Conservation (phyloP, 2,329 filamentous ascomycete genomes). For the Fusarium anguioides region DNA sequence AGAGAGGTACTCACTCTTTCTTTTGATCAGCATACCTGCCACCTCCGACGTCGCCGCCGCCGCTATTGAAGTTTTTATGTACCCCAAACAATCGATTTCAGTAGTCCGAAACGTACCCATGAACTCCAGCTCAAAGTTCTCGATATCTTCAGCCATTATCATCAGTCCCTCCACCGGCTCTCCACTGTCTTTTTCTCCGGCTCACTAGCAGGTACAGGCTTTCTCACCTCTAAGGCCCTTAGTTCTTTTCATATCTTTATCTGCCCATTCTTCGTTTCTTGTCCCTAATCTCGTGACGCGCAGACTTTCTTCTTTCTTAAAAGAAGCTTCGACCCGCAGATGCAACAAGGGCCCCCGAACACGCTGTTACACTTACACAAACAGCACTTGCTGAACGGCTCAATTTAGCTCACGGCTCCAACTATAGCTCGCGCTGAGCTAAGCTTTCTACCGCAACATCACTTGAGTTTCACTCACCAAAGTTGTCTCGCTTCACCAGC, state of each 20-base stretch:
- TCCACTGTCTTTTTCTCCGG: slow-evolving; percentile 42
- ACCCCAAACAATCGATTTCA: slow-evolving; percentile 30
- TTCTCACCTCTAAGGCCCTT: slow-evolving; percentile 27
- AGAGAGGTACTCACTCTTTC: slow-evolving; percentile 17
- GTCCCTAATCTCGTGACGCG: slow-evolving; percentile 36
- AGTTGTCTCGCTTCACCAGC: slow-evolving; percentile 32
- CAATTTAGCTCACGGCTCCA: slow-evolving; percentile 22
- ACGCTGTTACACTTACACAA: slow-evolving; percentile 47
- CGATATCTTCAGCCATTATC: slow-evolving; percentile 38
- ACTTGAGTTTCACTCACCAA: slow-evolving; percentile 25
- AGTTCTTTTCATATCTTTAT: slow-evolving; percentile 22
- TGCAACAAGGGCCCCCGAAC: slow-evolving; percentile 24
- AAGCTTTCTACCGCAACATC: slow-evolving; percentile 36
- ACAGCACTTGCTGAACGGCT: slow-evolving; percentile 33
- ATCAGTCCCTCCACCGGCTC: slow-evolving; percentile 40
- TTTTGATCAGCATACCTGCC: slow-evolving; percentile 9
- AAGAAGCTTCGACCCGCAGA: slow-evolving; percentile 28
- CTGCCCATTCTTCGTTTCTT: slow-evolving; percentile 24
- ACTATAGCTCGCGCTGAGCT: slow-evolving; percentile 35
- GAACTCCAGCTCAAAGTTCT: slow-evolving; percentile 25
- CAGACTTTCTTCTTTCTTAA: slow-evolving; percentile 36
- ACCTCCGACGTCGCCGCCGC: slow-evolving; percentile 28
- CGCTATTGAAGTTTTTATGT: slow-evolving; percentile 37
- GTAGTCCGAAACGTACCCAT: slow-evolving; percentile 25
- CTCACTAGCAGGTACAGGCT: slow-evolving; percentile 40